Conservation (phyloP, 352 stramenopile species). For the Ophiocytium majus region DNA sequence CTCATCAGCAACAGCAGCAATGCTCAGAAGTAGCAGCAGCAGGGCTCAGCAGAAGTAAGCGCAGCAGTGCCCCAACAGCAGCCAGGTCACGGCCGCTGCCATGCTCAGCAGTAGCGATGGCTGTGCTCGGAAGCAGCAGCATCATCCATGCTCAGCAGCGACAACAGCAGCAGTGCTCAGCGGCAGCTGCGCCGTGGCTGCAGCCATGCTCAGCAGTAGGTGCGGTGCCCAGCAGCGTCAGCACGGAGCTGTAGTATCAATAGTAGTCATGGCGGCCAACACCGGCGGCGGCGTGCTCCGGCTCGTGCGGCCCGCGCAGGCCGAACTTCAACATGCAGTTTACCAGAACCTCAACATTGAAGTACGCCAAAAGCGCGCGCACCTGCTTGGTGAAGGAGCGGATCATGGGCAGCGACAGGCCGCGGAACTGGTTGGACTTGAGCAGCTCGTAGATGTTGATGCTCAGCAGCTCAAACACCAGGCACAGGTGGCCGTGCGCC, state of each 20-base stretch:
- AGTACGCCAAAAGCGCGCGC: background rate
- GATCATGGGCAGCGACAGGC: constrained; percentile 81
- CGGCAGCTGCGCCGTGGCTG: background rate
- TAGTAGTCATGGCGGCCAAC: background rate
- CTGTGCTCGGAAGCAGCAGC: no score
- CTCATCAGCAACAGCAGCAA: no score
- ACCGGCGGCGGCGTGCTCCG: no score
- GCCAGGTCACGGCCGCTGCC: no score
- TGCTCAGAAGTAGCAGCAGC: background rate
- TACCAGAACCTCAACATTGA: no score
- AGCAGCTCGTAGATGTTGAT: constrained; percentile 95
- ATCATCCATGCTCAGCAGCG: no score
- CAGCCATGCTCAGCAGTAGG: background rate
- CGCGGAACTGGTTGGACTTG: constrained; percentile 89
- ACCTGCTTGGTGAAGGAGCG: constrained; percentile 76
- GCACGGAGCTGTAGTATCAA: background rate
- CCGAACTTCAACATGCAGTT: no score
- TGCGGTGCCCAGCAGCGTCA: background rate
- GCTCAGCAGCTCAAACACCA: constrained; percentile 92
- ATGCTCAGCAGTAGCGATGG: no score
- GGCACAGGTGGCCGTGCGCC: constrained; percentile 88
- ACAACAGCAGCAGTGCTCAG: no score
- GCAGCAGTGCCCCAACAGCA: background rate
- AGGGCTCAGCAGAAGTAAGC: background rate
- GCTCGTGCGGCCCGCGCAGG: no score